A percentile compares a stretch with the other conserved stretches of the same genome.
These are phyloP conservation scores for Plenodomus tracheiphilus DNA, from an alignment of 2,329 filamentous ascomycete genomes.

Conservation along the genomic window DNA sequence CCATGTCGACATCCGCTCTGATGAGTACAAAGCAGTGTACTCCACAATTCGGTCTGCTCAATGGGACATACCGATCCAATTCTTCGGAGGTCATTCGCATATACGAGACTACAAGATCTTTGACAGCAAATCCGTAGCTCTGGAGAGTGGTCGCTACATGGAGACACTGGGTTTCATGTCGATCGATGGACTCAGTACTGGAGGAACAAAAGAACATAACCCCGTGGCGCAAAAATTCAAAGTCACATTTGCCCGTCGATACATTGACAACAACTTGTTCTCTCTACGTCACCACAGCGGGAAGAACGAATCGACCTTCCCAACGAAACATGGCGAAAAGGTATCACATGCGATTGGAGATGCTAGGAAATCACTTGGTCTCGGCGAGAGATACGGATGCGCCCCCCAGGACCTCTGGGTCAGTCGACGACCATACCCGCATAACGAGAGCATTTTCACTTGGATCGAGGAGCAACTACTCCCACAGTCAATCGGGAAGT, in stretches of 20 bases:
- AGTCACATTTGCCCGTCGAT: slow-evolving; percentile 72
- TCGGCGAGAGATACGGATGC: slow-evolving; percentile 80
- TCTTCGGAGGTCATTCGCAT: slow-evolving; percentile 90
- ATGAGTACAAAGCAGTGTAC: slow-evolving; percentile 78
- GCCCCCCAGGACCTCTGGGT: slow-evolving; percentile 82
- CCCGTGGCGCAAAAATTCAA: slow-evolving; percentile 21
- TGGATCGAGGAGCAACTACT: slow-evolving; percentile 79
- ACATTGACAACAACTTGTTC: slow-evolving; percentile 92
- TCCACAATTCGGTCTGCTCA: slow-evolving; percentile 75
- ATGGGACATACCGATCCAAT: slow-evolving; percentile 82
- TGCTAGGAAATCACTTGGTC: slow-evolving; percentile 69
- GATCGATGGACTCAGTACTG: slow-evolving; percentile 65
- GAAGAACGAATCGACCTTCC: slow-evolving; percentile 71
- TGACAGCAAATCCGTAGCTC: slow-evolving; percentile 74
- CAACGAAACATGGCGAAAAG: slow-evolving; percentile 72
- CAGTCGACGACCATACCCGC: slow-evolving; percentile 73
- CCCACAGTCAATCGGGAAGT: slow-evolving; percentile 63
- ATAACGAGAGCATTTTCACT: slow-evolving; percentile 74
- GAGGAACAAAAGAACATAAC: slow-evolving; percentile 34
- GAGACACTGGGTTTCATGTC: slow-evolving; percentile 96
- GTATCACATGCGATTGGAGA: slow-evolving; percentile 70
- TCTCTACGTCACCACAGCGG: slow-evolving; percentile 81
- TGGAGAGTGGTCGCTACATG: slow-evolving; percentile 90
- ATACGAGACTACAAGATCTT: slow-evolving; percentile 83
- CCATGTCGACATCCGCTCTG: slow-evolving; percentile 80